Base-by-base conservation (phyloP, 2,329 filamentous ascomycete genomes). In the Setomelanomma holmii region DNA sequence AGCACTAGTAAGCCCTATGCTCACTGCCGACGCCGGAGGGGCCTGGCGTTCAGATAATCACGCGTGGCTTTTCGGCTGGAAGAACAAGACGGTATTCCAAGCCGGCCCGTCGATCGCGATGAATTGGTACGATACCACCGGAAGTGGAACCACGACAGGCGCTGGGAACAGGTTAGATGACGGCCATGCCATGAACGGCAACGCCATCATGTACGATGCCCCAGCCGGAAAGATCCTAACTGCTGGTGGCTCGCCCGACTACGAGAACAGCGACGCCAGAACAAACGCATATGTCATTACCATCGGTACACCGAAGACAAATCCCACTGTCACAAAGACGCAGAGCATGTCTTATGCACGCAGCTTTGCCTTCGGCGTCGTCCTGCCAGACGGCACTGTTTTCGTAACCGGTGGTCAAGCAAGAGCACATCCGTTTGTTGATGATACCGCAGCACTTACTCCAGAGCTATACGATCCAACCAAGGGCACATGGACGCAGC, bases 191-290 rank as follows among this genome's bases (percentile, higher is more conserved):
- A 86, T 86, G 84, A 79, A 77, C 51, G 84, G 82, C 11, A 80
- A 78, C 41, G 78, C 79, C 4, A 77, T 83, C 54, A 85, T 86
- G 82, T 86, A 81, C 57, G 83, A 86, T 59, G 82, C 83, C 2
- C 12, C 30, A 11, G 55, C 39, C 1, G 84, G 84, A 24, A 84
- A 84, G 65, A 85, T 86, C 24, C 71, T 86, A 2, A 79, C 81
- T 0, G 70, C 77, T 12, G 84, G 84, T 8, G 84, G 83, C 7
- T 68, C 78, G 0, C 69, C 76, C 0, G 70, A 74, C 27, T 85
- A 85, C 56, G 69, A 78, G 22, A 58, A 77, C 44, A 70, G 71
- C n/a, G 53, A 68, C 5, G 78, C 78, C 1, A 78, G 77, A 0
- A 69, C 67, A 5, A 76, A 77, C 52, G 80, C 81, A 0, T 78